phyloP scores from a whole-genome alignment of 2,329 filamentous ascomycete genomes.

The Penicillium digitatum region DNA sequence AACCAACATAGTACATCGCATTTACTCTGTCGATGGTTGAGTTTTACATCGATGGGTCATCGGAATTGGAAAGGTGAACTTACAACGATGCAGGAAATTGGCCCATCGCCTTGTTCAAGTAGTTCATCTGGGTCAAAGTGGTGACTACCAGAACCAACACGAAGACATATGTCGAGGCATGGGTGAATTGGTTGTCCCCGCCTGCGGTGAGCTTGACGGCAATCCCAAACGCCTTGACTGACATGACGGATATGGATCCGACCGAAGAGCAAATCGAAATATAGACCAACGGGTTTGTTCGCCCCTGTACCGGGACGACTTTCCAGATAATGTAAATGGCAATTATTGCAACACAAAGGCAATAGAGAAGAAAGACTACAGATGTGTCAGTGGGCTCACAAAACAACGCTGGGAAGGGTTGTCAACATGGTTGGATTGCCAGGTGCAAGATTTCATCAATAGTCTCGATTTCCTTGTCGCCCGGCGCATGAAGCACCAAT shows the following conservation, averaged over 20 bases:
- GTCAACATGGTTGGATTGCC: slow-evolving; percentile 80
- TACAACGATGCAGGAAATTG: slow-evolving; percentile 97
- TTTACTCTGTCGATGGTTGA: slow-evolving; percentile 63
- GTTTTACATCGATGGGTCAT: not conserved
- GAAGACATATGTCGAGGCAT: slow-evolving; percentile 91
- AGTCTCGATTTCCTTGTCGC: slow-evolving; percentile 83
- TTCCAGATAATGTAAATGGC: slow-evolving; percentile 94
- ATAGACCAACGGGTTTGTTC: slow-evolving; percentile 92
- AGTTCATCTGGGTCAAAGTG: slow-evolving; percentile 99
- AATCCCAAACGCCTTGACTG: slow-evolving; percentile 96
- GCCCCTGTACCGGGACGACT: slow-evolving; percentile 81
- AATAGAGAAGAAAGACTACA: slow-evolving; percentile 87
- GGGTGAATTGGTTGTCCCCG: slow-evolving; percentile 91
- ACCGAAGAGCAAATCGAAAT: slow-evolving; percentile 97
- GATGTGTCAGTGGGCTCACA: not conserved
- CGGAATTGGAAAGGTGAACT: slow-evolving; percentile 34
- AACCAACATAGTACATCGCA: slow-evolving; percentile 94
- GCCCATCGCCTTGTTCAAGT: slow-evolving; percentile 97
- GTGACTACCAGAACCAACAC: slow-evolving; percentile 87
- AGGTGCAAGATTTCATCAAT: slow-evolving; percentile 84
- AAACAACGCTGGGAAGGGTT: too few species aligned
- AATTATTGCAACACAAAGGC: slow-evolving; percentile 72
- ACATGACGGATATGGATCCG: slow-evolving; percentile 97
- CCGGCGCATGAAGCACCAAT: slow-evolving; percentile 93
- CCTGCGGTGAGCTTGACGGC: slow-evolving; percentile 90